phyloP scores from a whole-genome alignment of 2,329 filamentous ascomycete genomes.

The Fusarium sp. region DNA sequence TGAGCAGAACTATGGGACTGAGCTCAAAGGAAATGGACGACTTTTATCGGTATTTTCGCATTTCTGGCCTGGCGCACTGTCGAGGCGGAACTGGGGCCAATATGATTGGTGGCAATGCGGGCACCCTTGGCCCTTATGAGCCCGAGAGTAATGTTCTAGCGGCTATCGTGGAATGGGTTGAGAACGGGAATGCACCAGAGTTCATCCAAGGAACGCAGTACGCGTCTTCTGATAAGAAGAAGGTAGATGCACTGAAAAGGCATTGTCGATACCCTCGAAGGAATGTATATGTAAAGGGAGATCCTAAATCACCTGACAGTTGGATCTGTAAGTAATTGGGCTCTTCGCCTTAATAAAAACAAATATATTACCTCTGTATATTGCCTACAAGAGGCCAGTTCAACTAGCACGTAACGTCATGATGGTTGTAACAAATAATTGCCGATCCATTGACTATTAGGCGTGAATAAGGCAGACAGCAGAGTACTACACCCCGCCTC shows the following conservation, averaged over 20 bases:
- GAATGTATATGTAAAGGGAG: too few species aligned
- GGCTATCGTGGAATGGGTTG: background rate
- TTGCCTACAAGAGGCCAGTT: too few species aligned
- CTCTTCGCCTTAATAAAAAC: too few species aligned
- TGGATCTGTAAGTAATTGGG: too few species aligned
- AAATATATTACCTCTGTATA: too few species aligned
- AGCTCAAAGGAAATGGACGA: constrained; percentile 51
- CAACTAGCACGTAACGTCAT: too few species aligned
- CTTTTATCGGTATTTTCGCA: constrained; percentile 63
- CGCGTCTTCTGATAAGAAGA: background rate
- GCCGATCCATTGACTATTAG: too few species aligned
- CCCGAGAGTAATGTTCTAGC: background rate
- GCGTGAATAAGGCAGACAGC: too few species aligned
- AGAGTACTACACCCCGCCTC: too few species aligned
- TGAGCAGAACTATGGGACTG: constrained; percentile 41
- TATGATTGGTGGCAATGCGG: constrained; percentile 43
- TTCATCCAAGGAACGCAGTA: background rate
- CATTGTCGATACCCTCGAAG: background rate
- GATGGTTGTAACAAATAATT: too few species aligned
- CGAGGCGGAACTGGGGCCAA: constrained; percentile 57
- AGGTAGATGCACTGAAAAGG: background rate
- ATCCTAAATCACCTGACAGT: too few species aligned
- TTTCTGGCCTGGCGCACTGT: constrained; percentile 64
- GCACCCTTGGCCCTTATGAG: background rate
- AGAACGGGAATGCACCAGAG: background rate